Percentiles rank a stretch among this genome's conserved stretches.
Conservation (phyloP, 805 yeast species). For the Teunomyces kruisii region DNA sequence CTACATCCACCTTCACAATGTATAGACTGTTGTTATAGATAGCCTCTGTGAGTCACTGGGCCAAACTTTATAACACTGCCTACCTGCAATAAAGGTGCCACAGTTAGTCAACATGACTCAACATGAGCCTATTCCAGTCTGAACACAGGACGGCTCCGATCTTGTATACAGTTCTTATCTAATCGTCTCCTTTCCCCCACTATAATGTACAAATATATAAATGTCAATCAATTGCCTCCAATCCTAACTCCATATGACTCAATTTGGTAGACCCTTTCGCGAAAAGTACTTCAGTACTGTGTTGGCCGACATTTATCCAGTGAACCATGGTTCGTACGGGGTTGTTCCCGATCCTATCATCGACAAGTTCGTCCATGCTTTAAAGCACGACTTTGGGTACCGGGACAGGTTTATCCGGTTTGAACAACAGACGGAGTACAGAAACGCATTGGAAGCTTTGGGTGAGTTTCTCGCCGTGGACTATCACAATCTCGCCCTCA, state of each 20-base stretch:
- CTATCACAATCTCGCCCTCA: conserved; percentile 49
- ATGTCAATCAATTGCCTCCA: not conserved
- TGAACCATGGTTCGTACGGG: conserved; percentile 70
- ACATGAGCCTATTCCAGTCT: not conserved
- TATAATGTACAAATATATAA: not conserved
- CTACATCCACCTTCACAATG: too few species aligned
- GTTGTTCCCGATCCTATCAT: conserved; percentile 50
- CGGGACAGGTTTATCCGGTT: conserved; percentile 49
- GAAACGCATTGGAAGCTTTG: conserved; percentile 34
- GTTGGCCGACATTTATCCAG: conserved; percentile 39
- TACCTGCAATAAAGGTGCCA: not conserved
- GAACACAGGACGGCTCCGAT: not conserved
- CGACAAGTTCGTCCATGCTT: conserved; percentile 30
- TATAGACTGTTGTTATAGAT: too few species aligned
- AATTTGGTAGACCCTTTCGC: conserved; percentile 53
- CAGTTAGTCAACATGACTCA: not conserved
- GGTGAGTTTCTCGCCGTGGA: conserved; percentile 48
- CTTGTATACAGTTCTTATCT: not conserved
- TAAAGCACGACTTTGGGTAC: conserved; percentile 25
- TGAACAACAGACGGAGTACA: conserved; percentile 26
- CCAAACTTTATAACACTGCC: not conserved
- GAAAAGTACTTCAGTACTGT: conserved; percentile 46
- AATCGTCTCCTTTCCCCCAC: not conserved
- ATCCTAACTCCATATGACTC: conserved; percentile 3
- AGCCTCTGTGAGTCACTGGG: not conserved